Evolutionary conservation across 768 basidiomycete genomes (phyloP).

Genomic region (Kwoniella pini): DNA sequence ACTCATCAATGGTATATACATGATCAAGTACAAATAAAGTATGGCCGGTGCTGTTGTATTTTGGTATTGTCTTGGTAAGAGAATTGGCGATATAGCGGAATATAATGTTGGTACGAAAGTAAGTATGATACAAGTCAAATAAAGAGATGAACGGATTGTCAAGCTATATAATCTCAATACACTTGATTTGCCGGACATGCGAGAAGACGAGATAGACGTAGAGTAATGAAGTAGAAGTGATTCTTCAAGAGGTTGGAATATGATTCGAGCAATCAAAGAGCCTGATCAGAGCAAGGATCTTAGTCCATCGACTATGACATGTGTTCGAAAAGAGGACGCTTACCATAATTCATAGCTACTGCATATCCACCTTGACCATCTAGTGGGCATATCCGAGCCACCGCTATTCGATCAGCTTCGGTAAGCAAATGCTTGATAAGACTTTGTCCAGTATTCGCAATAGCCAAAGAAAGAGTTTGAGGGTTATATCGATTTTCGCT

Average conservation of each 20-base stretch:
- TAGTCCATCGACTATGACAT: not conserved
- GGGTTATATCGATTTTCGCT: conserved; percentile 27
- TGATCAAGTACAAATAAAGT: conserved; percentile 70
- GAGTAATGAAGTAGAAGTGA: conserved; percentile 87
- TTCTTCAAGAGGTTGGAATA: conserved; percentile 96
- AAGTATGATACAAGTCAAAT: conserved; percentile 68
- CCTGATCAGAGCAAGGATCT: conserved; percentile 61
- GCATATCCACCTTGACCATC: conserved; percentile 93
- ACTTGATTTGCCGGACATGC: conserved; percentile 54
- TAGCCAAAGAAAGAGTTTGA: conserved; percentile 64
- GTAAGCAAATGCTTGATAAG: conserved; percentile 92
- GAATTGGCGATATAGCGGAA: conserved; percentile 65
- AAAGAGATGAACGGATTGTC: conserved; percentile 67
- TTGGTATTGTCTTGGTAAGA: conserved; percentile 64
- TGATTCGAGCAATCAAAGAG: conserved; percentile 83
- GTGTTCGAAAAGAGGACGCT: conserved; percentile 32
- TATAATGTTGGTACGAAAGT: conserved; percentile 77
- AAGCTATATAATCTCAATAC: conserved; percentile 52
- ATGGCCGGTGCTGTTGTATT: conserved; percentile 77
- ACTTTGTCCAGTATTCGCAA: conserved; percentile 84
- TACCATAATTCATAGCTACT: conserved; percentile 92
- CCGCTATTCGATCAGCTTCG: conserved; percentile 88
- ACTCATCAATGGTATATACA: conserved; percentile 85
- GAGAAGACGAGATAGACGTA: conserved; percentile 56
- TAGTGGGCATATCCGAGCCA: conserved; percentile 79